A percentile compares a stretch with the other conserved stretches of the same genome.
phyloP scores from a whole-genome alignment of 768 basidiomycete species.

The Trametes villosa region DNA sequence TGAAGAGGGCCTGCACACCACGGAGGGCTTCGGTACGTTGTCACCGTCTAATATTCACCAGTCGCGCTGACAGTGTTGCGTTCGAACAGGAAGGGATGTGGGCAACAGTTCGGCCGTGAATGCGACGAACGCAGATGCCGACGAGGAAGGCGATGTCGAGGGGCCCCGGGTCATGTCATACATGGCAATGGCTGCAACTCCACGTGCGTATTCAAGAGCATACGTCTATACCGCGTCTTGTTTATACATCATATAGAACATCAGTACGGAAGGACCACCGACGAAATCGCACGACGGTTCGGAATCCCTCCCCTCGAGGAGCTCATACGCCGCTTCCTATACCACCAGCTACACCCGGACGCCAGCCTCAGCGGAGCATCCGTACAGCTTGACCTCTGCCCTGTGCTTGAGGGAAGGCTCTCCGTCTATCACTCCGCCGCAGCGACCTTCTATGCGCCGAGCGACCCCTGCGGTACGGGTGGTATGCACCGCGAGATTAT shows the following conservation, averaged over 20 bases:
- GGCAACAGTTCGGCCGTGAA: too few relatives aligned
- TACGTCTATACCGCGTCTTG: too few relatives aligned
- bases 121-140: too few relatives aligned
- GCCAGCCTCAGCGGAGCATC: neutral
- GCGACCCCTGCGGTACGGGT: conserved; percentile 30
- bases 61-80: too few relatives aligned
- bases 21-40: neutral
- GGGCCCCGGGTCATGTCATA: too few relatives aligned
- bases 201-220: too few relatives aligned
- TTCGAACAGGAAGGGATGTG: too few relatives aligned
- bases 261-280: neutral
- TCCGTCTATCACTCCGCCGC: conserved; percentile 29
- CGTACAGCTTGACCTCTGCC: neutral
- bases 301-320: neutral
- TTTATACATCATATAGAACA: too few relatives aligned
- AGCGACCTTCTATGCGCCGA: conserved; percentile 32
- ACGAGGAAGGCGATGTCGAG: too few relatives aligned
- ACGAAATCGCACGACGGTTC: neutral
- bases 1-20: neutral
- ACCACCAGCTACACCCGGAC: neutral
- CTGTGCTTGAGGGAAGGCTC: neutral
- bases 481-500: conserved; percentile 36
- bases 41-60: too few relatives aligned
- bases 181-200: too few relatives aligned
- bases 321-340: neutral